phyloP scores from a whole-genome alignment of 805 yeast species.

The Yamadazyma tumulicola region DNA sequence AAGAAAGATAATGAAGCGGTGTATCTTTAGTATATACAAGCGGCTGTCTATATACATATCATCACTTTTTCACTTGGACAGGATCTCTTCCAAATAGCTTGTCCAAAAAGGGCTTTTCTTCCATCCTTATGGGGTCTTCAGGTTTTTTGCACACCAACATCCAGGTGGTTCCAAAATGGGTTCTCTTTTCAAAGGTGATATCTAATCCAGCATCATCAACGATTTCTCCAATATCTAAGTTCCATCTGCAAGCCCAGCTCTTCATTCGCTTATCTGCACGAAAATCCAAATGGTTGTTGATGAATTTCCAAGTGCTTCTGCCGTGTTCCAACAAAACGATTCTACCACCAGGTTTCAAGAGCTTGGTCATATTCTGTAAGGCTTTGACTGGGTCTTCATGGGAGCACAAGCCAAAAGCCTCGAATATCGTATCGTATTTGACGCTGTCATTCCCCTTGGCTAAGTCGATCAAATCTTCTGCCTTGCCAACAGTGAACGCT shows the following conservation, averaged over 20 bases:
- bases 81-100: slow-evolving; percentile 39
- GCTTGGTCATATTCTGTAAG: slow-evolving; percentile 62
- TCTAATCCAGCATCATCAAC: slow-evolving; percentile 81
- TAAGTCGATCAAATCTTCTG: slow-evolving; percentile 70
- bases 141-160: slow-evolving; percentile 71
- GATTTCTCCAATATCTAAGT: slow-evolving; percentile 85
- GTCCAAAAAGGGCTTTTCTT: slow-evolving; percentile 40
- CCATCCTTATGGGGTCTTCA: slow-evolving; percentile 53
- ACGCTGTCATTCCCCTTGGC: slow-evolving; percentile 40
- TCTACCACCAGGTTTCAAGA: slow-evolving; percentile 88
- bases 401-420: slow-evolving; percentile 94
- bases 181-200: slow-evolving; percentile 72
- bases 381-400: slow-evolving; percentile 91
- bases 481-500: slow-evolving; percentile 86
- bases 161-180: slow-evolving; percentile 94
- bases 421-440: slow-evolving; percentile 87
- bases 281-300: slow-evolving; percentile 77
- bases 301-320: slow-evolving; percentile 71
- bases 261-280: slow-evolving; percentile 80
- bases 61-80: slow-evolving; percentile 19
- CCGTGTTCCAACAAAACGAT: slow-evolving; percentile 91
- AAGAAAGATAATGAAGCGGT: slow-evolving; percentile 13
- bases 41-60: slow-evolving; percentile 6
- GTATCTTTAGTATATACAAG: slow-evolving; percentile 14
- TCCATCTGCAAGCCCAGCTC: slow-evolving; percentile 98